Evolutionary conservation across 768 basidiomycete genomes (phyloP), one percentile per base, ranked within the genome.

Genomic region (Podaxis carcinomalis): DNA sequence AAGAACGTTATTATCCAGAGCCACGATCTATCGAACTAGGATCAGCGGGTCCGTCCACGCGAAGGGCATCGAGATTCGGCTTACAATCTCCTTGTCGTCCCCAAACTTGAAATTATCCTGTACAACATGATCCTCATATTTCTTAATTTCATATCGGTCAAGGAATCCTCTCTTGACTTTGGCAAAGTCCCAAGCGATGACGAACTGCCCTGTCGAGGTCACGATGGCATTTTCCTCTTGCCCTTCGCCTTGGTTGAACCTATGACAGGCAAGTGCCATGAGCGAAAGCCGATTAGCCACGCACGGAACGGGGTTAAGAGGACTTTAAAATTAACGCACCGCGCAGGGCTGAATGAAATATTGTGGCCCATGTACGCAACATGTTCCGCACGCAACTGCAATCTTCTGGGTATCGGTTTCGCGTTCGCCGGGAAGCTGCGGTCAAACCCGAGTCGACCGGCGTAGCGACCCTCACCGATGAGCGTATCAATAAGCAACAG

Each of bases 61-160:
- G 10, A 23, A 36, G 25, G 56, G 23, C 7, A 21, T 47, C 40
- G 36, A 53, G 52, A 47, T 55, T 57, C 39, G 35, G 79, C 91
- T 69, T 67, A 94, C 93, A 70, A 99, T 98, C 71, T 98, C 89
- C 69, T 93, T 92, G 75, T 98, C 95, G 68, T 96, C 93, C 13
- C 95, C 96, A 69, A 95, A 98, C 75, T 89, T 92, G 86, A 99
- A 99, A 75, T 90, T 93, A 73, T 99, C 97, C 65, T 97, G 95
- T 0, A 98, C 95, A 61, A 98, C 95, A 50, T 84, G 81, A 67
- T 96, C 94, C 68, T 94, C 90, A 71, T 97, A 98, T 72, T 89
- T 89, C 83, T 95, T 95, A 78, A 98, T 95, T 68, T 96, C 93
- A 69, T 98, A 98, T 72, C 90, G 90, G 74, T 94, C 92, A 46